phyloP scores from a whole-genome alignment of 257 asterid species.

The Solanum clarkiae region DNA sequence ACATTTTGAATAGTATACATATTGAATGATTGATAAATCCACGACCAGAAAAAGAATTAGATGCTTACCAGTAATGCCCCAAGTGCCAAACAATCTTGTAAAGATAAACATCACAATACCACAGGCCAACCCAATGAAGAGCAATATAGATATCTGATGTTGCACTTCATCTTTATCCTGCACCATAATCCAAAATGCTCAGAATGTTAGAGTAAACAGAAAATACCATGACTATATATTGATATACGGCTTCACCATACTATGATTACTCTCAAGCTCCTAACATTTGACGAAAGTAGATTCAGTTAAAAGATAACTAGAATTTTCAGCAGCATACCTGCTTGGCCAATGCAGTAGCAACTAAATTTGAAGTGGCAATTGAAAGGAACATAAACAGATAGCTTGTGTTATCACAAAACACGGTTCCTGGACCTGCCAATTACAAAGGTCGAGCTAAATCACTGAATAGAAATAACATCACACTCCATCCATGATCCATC shows the following conservation, averaged over 20 bases:
- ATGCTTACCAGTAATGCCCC: constrained; percentile 64
- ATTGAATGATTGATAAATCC: background rate
- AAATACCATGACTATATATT: background rate
- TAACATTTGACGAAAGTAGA: background rate
- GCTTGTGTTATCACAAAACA: constrained; percentile 71
- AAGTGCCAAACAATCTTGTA: constrained; percentile 57
- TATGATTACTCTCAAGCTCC: background rate
- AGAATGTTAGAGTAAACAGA: background rate
- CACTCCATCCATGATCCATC: background rate
- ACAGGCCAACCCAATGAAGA: constrained; percentile 68
- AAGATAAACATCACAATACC: constrained; percentile 71
- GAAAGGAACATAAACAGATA: constrained; percentile 93
- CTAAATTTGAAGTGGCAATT: constrained; percentile 91
- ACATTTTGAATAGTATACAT: background rate
- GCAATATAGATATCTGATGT: constrained; percentile 82
- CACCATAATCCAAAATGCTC: constrained; percentile 7
- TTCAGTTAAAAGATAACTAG: background rate
- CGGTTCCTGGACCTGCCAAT: constrained; percentile 88
- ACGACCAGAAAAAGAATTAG: background rate
- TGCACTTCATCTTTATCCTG: constrained; percentile 84
- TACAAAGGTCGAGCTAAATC: background rate
- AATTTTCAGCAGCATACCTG: constrained; percentile 26
- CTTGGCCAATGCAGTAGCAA: constrained; percentile 84
- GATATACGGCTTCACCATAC: background rate
- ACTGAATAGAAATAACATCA: background rate